phyloP scores from a whole-genome alignment of 2,329 filamentous ascomycete genomes.

The Fusarium multiceps region DNA sequence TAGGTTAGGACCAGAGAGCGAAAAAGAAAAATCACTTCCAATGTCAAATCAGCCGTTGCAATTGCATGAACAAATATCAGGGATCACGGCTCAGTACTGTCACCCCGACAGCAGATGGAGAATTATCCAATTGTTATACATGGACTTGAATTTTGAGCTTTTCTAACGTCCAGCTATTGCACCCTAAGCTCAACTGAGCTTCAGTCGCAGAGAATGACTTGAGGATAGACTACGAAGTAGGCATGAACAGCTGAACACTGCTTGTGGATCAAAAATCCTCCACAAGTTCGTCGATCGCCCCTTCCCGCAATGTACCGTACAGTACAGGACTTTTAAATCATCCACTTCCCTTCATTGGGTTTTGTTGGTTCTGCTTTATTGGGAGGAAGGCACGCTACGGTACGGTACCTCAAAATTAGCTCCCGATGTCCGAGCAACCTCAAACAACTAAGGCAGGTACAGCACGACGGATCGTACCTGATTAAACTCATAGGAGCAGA shows the following conservation, averaged over 20 bases:
- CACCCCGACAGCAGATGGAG: slow-evolving; percentile 19
- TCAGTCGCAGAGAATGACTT: background rate
- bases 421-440: slow-evolving; percentile 26
- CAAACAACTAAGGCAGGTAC: slow-evolving; percentile 35
- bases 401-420: slow-evolving; percentile 20
- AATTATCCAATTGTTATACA: slow-evolving; percentile 41
- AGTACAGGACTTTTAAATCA: slow-evolving; percentile 2
- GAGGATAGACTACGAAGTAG: background rate
- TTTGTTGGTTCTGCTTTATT: background rate
- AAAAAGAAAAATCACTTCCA: slow-evolving; percentile 16
- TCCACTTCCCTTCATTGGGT: background rate
- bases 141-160: slow-evolving; percentile 10
- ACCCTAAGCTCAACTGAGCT: slow-evolving; percentile 15
- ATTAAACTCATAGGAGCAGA: slow-evolving; percentile 5
- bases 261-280: slow-evolving; percentile 17
- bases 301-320: slow-evolving; percentile 7
- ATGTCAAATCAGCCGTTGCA: slow-evolving; percentile 11
- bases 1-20: background rate
- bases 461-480: slow-evolving; percentile 17
- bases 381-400: slow-evolving; percentile 8
- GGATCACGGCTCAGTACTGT: slow-evolving; percentile 22
- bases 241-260: background rate
- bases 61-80: slow-evolving; percentile 13
- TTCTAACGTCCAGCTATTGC: slow-evolving; percentile 16
- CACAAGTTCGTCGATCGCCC: slow-evolving; percentile 37